phyloP scores from a whole-genome alignment of 1,139 yeast species.

The Saccharomyces hybrid region DNA sequence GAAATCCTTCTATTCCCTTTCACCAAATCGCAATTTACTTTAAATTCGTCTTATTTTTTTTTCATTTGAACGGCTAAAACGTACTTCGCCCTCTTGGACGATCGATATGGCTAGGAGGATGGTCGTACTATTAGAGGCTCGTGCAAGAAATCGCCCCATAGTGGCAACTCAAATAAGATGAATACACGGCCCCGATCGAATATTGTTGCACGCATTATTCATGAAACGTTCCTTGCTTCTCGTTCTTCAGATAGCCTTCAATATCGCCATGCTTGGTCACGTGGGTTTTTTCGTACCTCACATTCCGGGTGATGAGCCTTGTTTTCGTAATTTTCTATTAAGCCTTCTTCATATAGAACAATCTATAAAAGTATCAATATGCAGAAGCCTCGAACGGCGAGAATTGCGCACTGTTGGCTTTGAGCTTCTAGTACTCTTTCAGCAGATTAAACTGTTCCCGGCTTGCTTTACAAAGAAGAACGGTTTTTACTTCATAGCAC shows the following conservation, averaged over 20 bases:
- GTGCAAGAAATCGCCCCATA: no score
- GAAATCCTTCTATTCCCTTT: no score
- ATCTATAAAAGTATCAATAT: background rate
- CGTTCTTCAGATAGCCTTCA: background rate
- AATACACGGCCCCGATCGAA: no score
- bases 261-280: background rate
- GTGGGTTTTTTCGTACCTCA: background rate
- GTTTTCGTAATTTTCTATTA: background rate
- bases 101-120: background rate
- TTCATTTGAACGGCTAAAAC: background rate
- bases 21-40: background rate
- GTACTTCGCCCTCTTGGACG: background rate
- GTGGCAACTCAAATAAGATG: no score
- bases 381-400: background rate
- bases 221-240: background rate
- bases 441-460: background rate
- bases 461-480: background rate
- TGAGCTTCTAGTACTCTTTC: background rate
- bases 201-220: no score
- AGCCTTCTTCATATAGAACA: background rate
- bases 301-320: background rate
- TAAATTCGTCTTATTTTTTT: background rate
- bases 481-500: background rate
- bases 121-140: no score
- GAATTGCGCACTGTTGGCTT: background rate